Percentiles rank a stretch among this genome's conserved stretches.
Evolutionary conservation across 75 land plant species (phyloP).

Genomic region (Sequoiadendron giganteum): DNA sequence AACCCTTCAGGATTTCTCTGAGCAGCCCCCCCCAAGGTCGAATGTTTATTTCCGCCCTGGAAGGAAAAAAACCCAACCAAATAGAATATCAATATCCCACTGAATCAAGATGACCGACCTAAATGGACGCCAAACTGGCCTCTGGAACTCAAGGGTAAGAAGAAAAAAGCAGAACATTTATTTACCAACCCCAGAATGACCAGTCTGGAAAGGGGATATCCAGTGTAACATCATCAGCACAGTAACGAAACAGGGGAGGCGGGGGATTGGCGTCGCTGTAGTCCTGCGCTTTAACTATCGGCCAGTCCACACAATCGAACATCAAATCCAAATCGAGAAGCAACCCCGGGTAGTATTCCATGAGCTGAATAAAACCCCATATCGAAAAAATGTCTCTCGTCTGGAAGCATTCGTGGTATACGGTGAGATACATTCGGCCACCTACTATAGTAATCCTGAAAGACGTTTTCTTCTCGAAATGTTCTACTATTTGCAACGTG

Average conservation of each 20-base stretch:
- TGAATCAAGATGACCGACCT: too few relatives aligned
- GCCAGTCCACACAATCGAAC: slow-evolving; percentile 69
- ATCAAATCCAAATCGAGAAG: slow-evolving; percentile 73
- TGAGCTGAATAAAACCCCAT: slow-evolving; percentile 71
- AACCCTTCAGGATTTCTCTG: slow-evolving; percentile 39
- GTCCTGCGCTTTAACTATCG: slow-evolving; percentile 21
- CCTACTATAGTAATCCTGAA: slow-evolving; percentile 46
- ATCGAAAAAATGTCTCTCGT: slow-evolving; percentile 51
- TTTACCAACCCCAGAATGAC: slow-evolving; percentile 91
- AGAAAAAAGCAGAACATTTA: background rate
- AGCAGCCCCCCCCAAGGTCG: slow-evolving; percentile 53
- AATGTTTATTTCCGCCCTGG: slow-evolving; percentile 72
- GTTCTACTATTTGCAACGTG: slow-evolving; percentile 46
- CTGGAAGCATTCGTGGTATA: slow-evolving; percentile 40
- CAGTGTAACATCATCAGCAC: slow-evolving; percentile 31
- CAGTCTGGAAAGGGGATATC: slow-evolving; percentile 85
- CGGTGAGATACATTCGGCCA: slow-evolving; percentile 48
- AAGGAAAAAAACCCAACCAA: background rate
- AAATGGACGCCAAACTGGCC: background rate
- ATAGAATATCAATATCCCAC: background rate
- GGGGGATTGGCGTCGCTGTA: background rate
- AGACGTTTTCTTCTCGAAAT: slow-evolving; percentile 18
- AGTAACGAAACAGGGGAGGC: slow-evolving; percentile 58
- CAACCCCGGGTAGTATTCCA: slow-evolving; percentile 50
- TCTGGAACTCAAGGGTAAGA: background rate